Conservation (phyloP, 1,284 basidiomycete species). For the Cryptococcus hybrid region DNA sequence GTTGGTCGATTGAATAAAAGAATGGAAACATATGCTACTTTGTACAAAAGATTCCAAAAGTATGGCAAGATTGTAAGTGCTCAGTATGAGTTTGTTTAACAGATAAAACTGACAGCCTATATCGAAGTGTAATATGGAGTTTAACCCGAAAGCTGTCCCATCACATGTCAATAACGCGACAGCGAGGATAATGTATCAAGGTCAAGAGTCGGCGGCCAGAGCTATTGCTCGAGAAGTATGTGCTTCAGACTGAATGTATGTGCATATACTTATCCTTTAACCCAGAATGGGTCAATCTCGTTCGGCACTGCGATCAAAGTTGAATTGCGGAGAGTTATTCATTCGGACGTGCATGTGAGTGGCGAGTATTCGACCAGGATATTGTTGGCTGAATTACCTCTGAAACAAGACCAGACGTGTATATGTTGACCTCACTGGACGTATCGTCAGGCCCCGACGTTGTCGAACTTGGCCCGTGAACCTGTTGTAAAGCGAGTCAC, state of each 20-base stretch:
- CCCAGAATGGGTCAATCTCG: constrained; percentile 25
- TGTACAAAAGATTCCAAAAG: constrained; percentile 29
- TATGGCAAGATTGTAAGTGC: constrained; percentile 36
- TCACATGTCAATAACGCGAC: constrained; percentile 15
- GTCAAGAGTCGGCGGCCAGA: constrained; percentile 13
- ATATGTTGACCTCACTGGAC: constrained; percentile 26
- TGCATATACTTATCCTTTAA: no score
- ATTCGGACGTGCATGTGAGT: constrained; percentile 31
- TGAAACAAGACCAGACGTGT: constrained; percentile 17
- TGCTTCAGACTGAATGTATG: neutral
- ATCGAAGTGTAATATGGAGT: constrained; percentile 18
- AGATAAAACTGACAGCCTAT: neutral
- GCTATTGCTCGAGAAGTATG: constrained; percentile 36
- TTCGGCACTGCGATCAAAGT: constrained; percentile 31
- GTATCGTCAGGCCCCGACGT: constrained; percentile 31
- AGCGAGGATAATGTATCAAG: constrained; percentile 32
- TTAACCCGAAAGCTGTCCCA: constrained; percentile 12
- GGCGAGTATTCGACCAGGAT: neutral
- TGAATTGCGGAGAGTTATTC: constrained; percentile 27
- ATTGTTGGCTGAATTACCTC: neutral
- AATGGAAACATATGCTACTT: constrained; percentile 20
- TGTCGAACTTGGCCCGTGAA: constrained; percentile 1
- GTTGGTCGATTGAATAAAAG: constrained; percentile 30
- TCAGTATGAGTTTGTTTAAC: neutral
- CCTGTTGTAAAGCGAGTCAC: no score